These are phyloP conservation scores for Albophoma yamanashiensis DNA, from an alignment of 2,329 filamentous ascomycete genomes.

Conservation along the genomic window DNA sequence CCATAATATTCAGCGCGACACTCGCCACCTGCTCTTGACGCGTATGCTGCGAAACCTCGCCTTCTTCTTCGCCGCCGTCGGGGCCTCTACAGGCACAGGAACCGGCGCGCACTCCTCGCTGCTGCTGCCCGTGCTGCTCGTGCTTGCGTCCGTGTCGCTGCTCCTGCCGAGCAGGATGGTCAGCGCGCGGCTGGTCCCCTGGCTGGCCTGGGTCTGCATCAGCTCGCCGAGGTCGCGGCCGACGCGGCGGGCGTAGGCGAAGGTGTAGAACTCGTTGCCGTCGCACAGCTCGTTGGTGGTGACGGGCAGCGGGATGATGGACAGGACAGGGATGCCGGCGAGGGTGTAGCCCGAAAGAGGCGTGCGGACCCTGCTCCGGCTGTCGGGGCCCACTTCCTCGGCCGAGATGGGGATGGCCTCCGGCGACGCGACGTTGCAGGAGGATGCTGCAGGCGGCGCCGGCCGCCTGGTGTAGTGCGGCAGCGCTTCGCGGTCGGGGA, in stretches of 20 bases:
- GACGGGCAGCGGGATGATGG: constrained; percentile 20
- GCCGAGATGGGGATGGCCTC: constrained; percentile 6
- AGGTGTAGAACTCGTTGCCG: constrained; percentile 20
- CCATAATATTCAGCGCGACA: not conserved
- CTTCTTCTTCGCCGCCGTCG: not conserved
- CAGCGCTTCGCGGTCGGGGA: constrained; percentile 5
- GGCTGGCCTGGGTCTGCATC: constrained; percentile 10
- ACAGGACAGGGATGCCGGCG: constrained; percentile 18
- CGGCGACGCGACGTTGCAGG: not conserved
- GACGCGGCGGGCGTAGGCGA: constrained; percentile 14
- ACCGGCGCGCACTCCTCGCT: constrained; percentile 1
- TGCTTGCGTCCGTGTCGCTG: not conserved
- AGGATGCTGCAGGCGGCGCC: not conserved
- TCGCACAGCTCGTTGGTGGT: constrained; percentile 18
- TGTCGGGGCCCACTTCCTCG: constrained; percentile 1
- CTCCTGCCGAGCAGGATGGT: constrained; percentile 9
- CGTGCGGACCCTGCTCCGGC: constrained; percentile 8
- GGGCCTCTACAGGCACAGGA: not conserved
- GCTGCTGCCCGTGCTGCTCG: constrained; percentile 5
- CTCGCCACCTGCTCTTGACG: not conserved
- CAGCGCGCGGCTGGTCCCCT: constrained; percentile 10
- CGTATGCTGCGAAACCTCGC: not conserved
- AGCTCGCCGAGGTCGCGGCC: constrained; percentile 17
- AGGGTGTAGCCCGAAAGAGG: constrained; percentile 19
- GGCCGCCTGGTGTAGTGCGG: constrained; percentile 6